A percentile compares a stretch with the other conserved stretches of the same genome.
Evolutionary conservation across 164 flowering plant genomes (phyloP).

Genomic region (Piper longum): DNA sequence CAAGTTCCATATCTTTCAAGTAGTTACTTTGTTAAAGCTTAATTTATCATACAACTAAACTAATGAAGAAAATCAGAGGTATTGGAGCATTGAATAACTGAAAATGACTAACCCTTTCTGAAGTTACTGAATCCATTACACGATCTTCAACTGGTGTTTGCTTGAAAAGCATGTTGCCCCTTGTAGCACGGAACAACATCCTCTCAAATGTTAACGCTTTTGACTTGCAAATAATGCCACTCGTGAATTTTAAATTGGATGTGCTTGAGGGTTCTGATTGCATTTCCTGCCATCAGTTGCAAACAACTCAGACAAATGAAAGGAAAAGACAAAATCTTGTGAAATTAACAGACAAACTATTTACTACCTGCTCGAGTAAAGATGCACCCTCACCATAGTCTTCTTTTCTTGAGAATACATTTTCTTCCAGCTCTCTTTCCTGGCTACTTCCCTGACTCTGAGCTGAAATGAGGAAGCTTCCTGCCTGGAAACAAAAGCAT

Average conservation of each 20-base stretch:
- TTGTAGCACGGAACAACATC: slow-evolving; percentile 93
- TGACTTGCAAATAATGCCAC: slow-evolving; percentile 78
- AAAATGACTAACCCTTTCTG: slow-evolving; percentile 51
- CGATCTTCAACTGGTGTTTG: slow-evolving; percentile 74
- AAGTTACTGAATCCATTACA: slow-evolving; percentile 63
- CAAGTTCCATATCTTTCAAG: too few species aligned
- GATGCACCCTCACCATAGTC: slow-evolving; percentile 50
- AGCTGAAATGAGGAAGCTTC: slow-evolving; percentile 76
- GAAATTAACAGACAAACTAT: not conserved
- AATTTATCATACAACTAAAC: too few species aligned
- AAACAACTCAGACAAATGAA: not conserved
- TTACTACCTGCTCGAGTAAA: slow-evolving; percentile 67
- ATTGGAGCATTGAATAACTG: not conserved
- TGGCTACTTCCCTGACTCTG: slow-evolving; percentile 40
- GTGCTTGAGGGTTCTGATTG: slow-evolving; percentile 50
- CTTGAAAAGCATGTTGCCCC: slow-evolving; percentile 97
- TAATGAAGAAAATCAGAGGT: too few species aligned
- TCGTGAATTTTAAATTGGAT: slow-evolving; percentile 77
- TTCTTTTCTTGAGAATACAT: slow-evolving; percentile 30
- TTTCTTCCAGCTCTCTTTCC: slow-evolving; percentile 74
- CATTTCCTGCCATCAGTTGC: slow-evolving; percentile 46
- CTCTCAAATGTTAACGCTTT: slow-evolving; percentile 83
- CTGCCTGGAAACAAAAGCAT: slow-evolving; percentile 51
- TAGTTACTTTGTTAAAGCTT: too few species aligned
- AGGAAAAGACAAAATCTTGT: too few species aligned